Base-by-base conservation (phyloP, 108 stramenopile species). In the Cylindrotheca fusiformis region DNA sequence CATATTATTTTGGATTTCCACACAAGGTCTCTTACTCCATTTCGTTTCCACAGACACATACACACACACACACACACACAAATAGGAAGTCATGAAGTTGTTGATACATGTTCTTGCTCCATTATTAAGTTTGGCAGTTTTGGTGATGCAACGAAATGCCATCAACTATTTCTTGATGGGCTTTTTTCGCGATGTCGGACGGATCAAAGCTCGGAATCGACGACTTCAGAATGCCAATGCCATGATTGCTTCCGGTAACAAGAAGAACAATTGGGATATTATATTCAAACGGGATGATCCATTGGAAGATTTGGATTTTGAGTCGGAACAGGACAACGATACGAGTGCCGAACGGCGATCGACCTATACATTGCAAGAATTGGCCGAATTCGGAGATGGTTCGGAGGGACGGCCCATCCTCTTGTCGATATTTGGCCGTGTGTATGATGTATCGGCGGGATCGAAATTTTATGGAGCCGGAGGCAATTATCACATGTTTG, bases 391-490 rank as follows among this genome's bases (percentile, higher is more conserved):
- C 45, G 86, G 85, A 18, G 70, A 72, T 58, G 85, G 81, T 2
- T 54, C 58, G 46, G 84, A 88, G 17, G 83, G 70, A 12, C 32
- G 64, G n/a, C 83, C 83, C 6, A 50, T 92, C 24, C 70, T 80
- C 57, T 63, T 92, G 32, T 63, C 72, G 8, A 75, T 88, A 1
- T 77, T 75, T 54, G 91, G 91, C 26, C 70, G 91, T 25, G 75
- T 92, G 36, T 92, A 92, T 32, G 91, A 92, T 62, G 91, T 92
- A 0, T 52, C 81, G 3, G 74, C 59, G 3, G 87, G 87, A 8
- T 20, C 28, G 19, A 80, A 81, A 52, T 92, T 87, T 60, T 92
- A 92, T 55, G 85, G 83, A 3, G 68, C 73, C 36, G 76, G 61
- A 24, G 76, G 60, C 5, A 65, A 68, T 41, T 92, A 92, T 70